Percentiles rank a stretch among this genome's conserved stretches.
Conservation (phyloP, 805 yeast genomes). For the Wickerhamiella azyma region DNA sequence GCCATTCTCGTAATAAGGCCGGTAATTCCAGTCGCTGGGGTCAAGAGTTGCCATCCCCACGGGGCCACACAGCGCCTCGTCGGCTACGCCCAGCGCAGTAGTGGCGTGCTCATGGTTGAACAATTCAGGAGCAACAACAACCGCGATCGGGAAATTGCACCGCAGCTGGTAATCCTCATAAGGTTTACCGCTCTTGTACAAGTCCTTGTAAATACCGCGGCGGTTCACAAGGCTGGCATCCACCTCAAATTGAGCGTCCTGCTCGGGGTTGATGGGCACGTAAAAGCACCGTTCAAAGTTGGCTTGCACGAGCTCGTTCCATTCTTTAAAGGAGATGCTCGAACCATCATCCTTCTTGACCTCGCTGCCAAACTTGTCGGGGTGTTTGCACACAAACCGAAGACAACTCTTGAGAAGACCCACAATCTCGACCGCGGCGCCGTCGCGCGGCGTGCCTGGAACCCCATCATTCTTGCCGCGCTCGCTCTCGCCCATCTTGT, state of each 20-base stretch:
- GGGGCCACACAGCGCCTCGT: slow-evolving; percentile 65
- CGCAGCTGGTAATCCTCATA: slow-evolving; percentile 90
- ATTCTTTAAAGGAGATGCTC: slow-evolving; percentile 41
- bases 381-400: slow-evolving; percentile 56
- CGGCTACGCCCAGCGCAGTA: slow-evolving; percentile 59
- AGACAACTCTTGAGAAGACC: slow-evolving; percentile 76
- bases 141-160: slow-evolving; percentile 84
- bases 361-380: slow-evolving; percentile 24
- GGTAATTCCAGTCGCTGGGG: slow-evolving; percentile 81
- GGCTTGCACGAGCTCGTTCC: slow-evolving; percentile 58
- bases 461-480: slow-evolving; percentile 74
- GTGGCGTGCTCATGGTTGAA: slow-evolving; percentile 51
- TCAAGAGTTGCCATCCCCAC: slow-evolving; percentile 86
- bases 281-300: slow-evolving; percentile 73
- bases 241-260: slow-evolving; percentile 49
- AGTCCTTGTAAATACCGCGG: slow-evolving; percentile 88
- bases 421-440: slow-evolving; percentile 86
- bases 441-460: slow-evolving; percentile 97
- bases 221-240: slow-evolving; percentile 61
- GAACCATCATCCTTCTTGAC: slow-evolving; percentile 51
- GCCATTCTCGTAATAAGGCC: slow-evolving; percentile 76
- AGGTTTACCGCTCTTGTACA: slow-evolving; percentile 66
- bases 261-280: slow-evolving; percentile 49
- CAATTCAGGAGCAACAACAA: slow-evolving; percentile 89
- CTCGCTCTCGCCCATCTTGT: slow-evolving; percentile 93